Evolutionary conservation across 352 stramenopile genomes (phyloP), one percentile per base, ranked within the genome.

Genomic region (Pythium chondricola): DNA sequence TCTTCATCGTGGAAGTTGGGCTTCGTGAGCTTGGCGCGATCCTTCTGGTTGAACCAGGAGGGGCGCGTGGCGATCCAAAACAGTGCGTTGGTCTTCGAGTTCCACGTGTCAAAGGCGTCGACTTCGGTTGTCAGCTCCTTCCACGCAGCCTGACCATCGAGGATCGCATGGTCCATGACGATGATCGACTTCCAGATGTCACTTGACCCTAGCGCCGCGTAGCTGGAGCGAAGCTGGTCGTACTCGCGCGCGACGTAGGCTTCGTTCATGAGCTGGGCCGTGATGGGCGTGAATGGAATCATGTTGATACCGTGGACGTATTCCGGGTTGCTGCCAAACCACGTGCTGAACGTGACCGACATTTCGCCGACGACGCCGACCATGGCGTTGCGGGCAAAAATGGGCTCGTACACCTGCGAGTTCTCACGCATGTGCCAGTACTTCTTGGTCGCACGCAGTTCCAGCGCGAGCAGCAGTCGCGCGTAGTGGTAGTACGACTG

Each of bases 401-500:
- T 43, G 4, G 75, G 70, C 44, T 88, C 78, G 59, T 92, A 91
- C 35, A 90, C 85, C 31, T 71, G 52, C 25, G 76, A 85, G 62
- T 85, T 78, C 29, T 67, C 31, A 18, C 54, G 43, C 73, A 98
- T 98, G 48, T 98, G 95, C 93, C 94, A 99, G 75, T 99, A 99
- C 38, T 80, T 95, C 59, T 97, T 92, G 22, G 92, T 85, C 16
- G 88, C 88, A 4, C 90, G 93, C 25, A 98, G 47, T 68, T 98
- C 94, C 31, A 78, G 93, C 7, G 92, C 88, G 11, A 98, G 68
- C 24, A 98, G 67, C 18, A 98, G 61, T 14, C 87, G 76, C 9
- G 88, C 69, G 64, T 94, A 98, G 58, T 97, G 69, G 42, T 77
- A 65, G 52, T 88, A 88, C 30, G 73, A 85, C 0, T 49, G 61